Conservation (phyloP, 2,329 filamentous ascomycete species). For the Pseudogymnoascus sp. region DNA sequence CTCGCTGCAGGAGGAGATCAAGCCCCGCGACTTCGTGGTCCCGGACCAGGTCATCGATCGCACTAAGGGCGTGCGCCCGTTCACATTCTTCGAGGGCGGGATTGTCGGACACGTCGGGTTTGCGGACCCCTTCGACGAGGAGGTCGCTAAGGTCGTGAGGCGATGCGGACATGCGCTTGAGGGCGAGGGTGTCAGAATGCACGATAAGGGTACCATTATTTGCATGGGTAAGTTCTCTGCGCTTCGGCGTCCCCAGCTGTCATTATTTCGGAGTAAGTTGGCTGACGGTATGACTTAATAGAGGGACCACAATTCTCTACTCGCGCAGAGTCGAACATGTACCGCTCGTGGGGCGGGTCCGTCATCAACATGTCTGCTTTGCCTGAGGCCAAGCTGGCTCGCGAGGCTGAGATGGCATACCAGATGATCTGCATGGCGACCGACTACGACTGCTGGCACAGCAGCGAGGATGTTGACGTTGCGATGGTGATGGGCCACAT, state of each 20-base stretch:
- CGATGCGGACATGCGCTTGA: slow-evolving; percentile 66
- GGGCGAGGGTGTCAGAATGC: slow-evolving; percentile 75
- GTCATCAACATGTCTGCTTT: slow-evolving; percentile 98
- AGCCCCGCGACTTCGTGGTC: slow-evolving; percentile 91
- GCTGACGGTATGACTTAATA: slow-evolving; percentile 27
- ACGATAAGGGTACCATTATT: slow-evolving; percentile 75
- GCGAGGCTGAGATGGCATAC: slow-evolving; percentile 92
- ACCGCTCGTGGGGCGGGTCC: slow-evolving; percentile 84
- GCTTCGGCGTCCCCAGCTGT: slow-evolving; percentile 1
- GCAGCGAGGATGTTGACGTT: slow-evolving; percentile 74
- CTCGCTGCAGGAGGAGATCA: slow-evolving; percentile 82
- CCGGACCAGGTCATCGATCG: slow-evolving; percentile 96
- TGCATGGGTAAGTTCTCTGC: slow-evolving; percentile 66
- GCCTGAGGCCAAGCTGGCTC: slow-evolving; percentile 90
- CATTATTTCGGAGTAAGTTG: not conserved
- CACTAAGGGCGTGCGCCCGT: slow-evolving; percentile 83
- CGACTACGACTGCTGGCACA: slow-evolving; percentile 98
- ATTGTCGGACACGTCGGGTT: slow-evolving; percentile 93
- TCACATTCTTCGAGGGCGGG: slow-evolving; percentile 90
- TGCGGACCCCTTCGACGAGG: slow-evolving; percentile 84
- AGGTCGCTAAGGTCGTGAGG: slow-evolving; percentile 66
- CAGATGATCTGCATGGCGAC: slow-evolving; percentile 99
- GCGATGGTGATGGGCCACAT: slow-evolving; percentile 97
- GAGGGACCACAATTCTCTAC: slow-evolving; percentile 99
- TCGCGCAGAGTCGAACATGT: slow-evolving; percentile 89